Evolutionary conservation across 1,139 yeast species (phyloP), one percentile per base, ranked within the genome.

Genomic region (Blastobotrys malaysiensis): DNA sequence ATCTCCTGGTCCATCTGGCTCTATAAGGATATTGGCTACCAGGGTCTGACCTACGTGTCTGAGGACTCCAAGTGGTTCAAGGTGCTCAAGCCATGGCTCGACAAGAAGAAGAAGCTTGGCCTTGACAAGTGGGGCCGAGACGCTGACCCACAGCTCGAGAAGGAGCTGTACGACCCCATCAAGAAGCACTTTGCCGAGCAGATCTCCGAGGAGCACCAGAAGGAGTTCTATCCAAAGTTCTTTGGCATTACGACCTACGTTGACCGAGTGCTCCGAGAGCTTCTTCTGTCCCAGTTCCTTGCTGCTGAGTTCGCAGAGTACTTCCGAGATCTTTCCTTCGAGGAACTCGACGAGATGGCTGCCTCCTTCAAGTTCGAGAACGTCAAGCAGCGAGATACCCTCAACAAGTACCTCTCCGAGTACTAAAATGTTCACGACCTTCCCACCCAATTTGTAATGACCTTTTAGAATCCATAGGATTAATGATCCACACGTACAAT

Each of bases 1-100:
- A 75, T 76, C 53, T 61, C 73, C 45, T 77, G 80, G 80, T 75
- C 79, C 3, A 76, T 77, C 57, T 77, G 80, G 80, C 69, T 76
- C n/a, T 77, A 77, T 65, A 77, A 77, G 62, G 80, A 77, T 61
- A 75, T 77, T 62, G 80, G 80, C 1, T 76, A 67, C 63, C 80
- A 77, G 65, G 80, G 78, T 1, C 64, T 77, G 56, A 72, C 78
- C 26, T 76, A 70, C 57, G 79, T 75, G 19, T 64, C 72, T 6
- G 78, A 79, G 14, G 61, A 71, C 21, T 73, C 78, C 52, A 70
- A 72, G 57, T 75, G 77, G 73, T 75, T 64, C 62, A 55, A 70
- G 57, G 65, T 76, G 2, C 71, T 77, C 52, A 76, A 76, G 68
- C 61, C 60, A 6, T 76, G 72, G 69, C 65, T 77, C 50, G 61